These are phyloP conservation scores for Coemansia sp. DNA, from an alignment of 192 early-diverging fungal genomes.

Conservation along the genomic window DNA sequence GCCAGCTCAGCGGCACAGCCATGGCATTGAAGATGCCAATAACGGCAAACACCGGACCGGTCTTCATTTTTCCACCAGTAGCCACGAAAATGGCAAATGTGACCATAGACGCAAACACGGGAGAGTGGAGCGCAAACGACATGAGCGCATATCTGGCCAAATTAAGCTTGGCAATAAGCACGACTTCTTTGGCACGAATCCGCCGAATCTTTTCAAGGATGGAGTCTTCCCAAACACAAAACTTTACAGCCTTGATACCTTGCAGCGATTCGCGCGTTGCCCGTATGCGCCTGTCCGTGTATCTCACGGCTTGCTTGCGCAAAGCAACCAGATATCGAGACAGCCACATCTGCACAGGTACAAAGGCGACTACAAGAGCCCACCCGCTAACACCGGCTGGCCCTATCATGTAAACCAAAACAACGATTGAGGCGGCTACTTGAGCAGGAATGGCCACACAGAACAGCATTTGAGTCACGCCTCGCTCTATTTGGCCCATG, in stretches of 20 bases:
- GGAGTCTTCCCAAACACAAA: conserved; percentile 58
- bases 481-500: conserved; percentile 47
- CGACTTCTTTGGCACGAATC: conserved; percentile 31
- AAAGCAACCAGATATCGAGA: conserved; percentile 27
- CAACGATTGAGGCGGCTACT: conserved; percentile 30
- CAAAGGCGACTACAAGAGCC: conserved; percentile 31
- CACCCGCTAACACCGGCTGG: conserved; percentile 31
- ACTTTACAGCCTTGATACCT: conserved; percentile 65
- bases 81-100: conserved; percentile 28
- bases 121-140: conserved; percentile 35
- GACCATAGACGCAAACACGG: conserved; percentile 38
- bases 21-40: conserved; percentile 48
- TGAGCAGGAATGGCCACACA: conserved; percentile 41
- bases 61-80: conserved; percentile 22
- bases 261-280: conserved; percentile 52
- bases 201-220: conserved; percentile 23
- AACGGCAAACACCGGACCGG: conserved; percentile 40
- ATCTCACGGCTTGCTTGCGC: conserved; percentile 16
- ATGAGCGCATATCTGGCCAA: conserved; percentile 35
- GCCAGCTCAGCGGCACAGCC: conserved; percentile 39
- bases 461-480: conserved; percentile 29
- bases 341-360: conserved; percentile 47
- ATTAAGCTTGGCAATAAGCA: conserved; percentile 30
- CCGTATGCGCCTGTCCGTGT: conserved; percentile 47
- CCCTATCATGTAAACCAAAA: conserved; percentile 39